Evolutionary conservation across 2,329 filamentous ascomycete species (phyloP).

Genomic region (Colletotrichum ledebouriae): DNA sequence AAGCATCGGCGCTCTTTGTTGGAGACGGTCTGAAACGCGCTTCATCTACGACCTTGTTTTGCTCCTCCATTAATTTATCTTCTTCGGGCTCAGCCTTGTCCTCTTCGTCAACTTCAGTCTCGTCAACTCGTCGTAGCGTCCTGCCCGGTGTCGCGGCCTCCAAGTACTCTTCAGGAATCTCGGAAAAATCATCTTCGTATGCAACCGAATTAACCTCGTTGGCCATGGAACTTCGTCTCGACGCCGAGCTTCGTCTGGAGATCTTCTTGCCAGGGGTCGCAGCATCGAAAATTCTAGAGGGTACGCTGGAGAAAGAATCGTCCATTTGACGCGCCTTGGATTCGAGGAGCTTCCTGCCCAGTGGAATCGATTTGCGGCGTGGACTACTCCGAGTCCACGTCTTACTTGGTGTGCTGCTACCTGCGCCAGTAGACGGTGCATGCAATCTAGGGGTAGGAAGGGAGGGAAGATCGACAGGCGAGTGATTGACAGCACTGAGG

Average conservation of each 20-base stretch:
- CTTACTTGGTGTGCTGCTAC: constrained; percentile 14
- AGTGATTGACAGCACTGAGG: constrained; percentile 11
- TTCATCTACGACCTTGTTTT: constrained; percentile 31
- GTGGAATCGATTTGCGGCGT: constrained; percentile 48
- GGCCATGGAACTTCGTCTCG: constrained; percentile 26
- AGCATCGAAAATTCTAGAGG: constrained; percentile 50
- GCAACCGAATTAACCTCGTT: constrained; percentile 50
- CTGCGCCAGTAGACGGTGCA: constrained; percentile 2
- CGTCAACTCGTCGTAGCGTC: constrained; percentile 36
- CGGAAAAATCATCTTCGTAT: constrained; percentile 70
- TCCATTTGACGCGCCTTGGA: constrained; percentile 50
- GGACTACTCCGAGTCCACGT: constrained; percentile 54
- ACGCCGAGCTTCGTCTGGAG: constrained; percentile 24
- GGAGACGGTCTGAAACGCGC: constrained; percentile 30
- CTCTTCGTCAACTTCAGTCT: constrained; percentile 31
- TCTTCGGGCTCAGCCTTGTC: background rate
- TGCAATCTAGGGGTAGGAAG: constrained; percentile 11
- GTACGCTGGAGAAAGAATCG: constrained; percentile 53
- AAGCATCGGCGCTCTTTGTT: constrained; percentile 43
- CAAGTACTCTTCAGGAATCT: constrained; percentile 66
- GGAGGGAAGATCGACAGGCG: constrained; percentile 26
- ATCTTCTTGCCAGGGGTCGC: constrained; percentile 47
- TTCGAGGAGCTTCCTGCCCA: constrained; percentile 53
- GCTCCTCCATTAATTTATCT: background rate
- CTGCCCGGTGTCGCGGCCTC: constrained; percentile 62